Base-by-base conservation (phyloP, 2,329 filamentous ascomycete species). In the Xylariales sp. region DNA sequence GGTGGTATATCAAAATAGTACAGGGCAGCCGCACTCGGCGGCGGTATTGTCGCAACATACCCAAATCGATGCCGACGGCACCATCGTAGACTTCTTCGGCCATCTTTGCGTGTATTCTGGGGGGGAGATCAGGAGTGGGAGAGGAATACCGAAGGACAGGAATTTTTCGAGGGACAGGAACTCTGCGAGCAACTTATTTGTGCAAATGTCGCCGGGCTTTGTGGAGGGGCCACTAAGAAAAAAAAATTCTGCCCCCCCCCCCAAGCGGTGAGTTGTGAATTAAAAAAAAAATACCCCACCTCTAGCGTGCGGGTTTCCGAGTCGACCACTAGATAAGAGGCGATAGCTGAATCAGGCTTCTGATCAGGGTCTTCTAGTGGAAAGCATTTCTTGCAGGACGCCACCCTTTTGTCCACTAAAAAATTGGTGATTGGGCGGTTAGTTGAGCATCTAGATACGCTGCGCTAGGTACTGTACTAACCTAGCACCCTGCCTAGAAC, bases 21-120 rank as follows among this genome's bases (percentile, higher is more conserved):
- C 23, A 23, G 23, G 23, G 23, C 23, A 23, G 23, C 23, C 23
- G 23, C 23, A 23, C 23, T 23, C 23, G 23, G 23, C 28, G 45
- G 32, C 36, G 23, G 49, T 14, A 6, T 18, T 9, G 55, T 30
- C 57, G 56, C 62, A 65, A 86, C 91, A 80, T 87, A 97, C 95
- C 96, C 87, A 99, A 90, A 91, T 99, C 96, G 87, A 99, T 99
- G 90, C 96, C 96, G 87, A 98, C 93, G 90, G 96, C 96, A 92
- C 96, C 96, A 83, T 99, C 96, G 85, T 98, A 99, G 80, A 97
- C 91, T 91, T 97, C 95, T 84, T 97, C 94, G 83, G 93, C 91
- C 95, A 97, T 97, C 82, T 85, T 78, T 64, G 61, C 60, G 64
- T 71, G 61, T 63, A 62, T 65, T 68, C 54, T 69, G 67, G 68